These are phyloP conservation scores for Zymoseptoria brevis DNA, from an alignment of 2,329 filamentous ascomycete genomes.

Conservation along the genomic window DNA sequence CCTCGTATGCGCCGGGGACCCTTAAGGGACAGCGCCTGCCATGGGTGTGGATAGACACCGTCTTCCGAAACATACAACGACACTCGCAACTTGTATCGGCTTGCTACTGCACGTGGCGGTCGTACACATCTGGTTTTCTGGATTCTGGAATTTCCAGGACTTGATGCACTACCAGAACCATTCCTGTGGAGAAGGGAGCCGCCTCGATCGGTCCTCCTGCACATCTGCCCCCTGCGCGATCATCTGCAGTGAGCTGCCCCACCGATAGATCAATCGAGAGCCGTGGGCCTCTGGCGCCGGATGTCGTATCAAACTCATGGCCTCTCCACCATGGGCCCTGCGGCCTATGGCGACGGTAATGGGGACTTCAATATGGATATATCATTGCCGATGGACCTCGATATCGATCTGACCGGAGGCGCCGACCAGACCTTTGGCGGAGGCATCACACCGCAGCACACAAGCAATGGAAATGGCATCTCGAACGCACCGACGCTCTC, in stretches of 20 bases:
- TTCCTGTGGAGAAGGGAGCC: not conserved
- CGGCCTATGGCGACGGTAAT: not conserved
- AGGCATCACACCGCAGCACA: constrained; percentile 13
- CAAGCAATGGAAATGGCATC: constrained; percentile 9
- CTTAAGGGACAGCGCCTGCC: not conserved
- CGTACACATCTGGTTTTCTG: not conserved
- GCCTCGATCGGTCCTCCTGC: not conserved
- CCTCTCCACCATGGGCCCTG: not conserved
- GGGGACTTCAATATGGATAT: constrained; percentile 8
- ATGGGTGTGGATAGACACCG: not conserved
- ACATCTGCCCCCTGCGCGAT: not conserved
- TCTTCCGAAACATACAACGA: not conserved
- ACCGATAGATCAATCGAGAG: not conserved
- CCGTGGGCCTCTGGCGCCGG: not conserved
- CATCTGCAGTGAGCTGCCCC: not conserved
- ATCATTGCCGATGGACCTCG: constrained; percentile 35
- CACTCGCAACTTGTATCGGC: not conserved
- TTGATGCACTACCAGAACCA: not conserved
- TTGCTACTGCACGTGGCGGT: not conserved
- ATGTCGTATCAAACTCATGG: not conserved
- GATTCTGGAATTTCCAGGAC: not conserved
- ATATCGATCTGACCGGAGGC: constrained; percentile 24
- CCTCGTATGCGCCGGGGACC: no score
- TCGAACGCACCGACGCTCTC: constrained; percentile 6
- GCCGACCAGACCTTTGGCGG: constrained; percentile 20